phyloP scores from a whole-genome alignment of 106 monocot species.

The Allium sativum region DNA sequence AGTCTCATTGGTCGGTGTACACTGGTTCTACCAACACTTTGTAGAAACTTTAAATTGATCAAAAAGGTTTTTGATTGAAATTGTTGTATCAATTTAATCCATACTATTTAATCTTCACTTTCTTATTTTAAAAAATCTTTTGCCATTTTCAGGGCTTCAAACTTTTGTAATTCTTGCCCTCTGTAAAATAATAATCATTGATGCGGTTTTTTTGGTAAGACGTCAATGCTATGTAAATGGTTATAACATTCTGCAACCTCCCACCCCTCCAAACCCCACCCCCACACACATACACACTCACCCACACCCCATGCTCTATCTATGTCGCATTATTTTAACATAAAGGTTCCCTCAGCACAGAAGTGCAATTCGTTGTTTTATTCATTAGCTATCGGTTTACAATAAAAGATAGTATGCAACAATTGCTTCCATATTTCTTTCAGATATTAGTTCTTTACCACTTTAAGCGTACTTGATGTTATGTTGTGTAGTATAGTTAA shows the following conservation, averaged over 20 bases:
- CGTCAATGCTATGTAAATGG: not conserved
- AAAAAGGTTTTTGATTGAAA: conserved; percentile 54
- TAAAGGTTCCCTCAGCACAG: no score
- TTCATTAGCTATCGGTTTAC: no score
- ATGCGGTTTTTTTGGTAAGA: conserved; percentile 88
- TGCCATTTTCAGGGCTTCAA: conserved; percentile 71
- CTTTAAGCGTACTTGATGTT: no score
- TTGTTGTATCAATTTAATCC: conserved; percentile 2
- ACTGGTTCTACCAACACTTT: conserved; percentile 80
- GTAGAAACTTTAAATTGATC: conserved; percentile 74
- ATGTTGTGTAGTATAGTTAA: no score
- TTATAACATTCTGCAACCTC: not conserved
- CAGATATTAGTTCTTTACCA: no score
- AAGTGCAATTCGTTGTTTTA: no score
- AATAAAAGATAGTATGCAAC: no score
- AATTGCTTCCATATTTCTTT: no score
- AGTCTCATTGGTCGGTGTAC: conserved; percentile 73
- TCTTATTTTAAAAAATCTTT: conserved; percentile 1
- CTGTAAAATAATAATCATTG: conserved; percentile 90
- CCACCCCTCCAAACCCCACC: not conserved
- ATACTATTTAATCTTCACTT: conserved; percentile 1
- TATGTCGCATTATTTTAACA: no score
- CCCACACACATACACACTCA: no score
- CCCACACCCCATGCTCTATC: no score
- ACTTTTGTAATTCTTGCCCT: conserved; percentile 93